Base-by-base conservation (phyloP, 306 rosid species). In the Casuarina cunninghamiana region DNA sequence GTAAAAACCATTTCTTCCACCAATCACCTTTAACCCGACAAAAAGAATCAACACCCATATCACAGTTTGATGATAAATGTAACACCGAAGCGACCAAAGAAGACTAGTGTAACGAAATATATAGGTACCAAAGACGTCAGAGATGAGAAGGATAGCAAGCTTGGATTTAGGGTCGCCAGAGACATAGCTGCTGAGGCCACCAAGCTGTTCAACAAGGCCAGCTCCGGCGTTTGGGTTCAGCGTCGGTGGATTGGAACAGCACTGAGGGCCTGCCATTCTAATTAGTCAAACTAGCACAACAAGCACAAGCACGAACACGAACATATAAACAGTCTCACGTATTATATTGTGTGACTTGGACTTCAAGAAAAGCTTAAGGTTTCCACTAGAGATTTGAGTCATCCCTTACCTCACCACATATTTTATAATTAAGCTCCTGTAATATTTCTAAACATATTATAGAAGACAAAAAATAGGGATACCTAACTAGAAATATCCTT, bases 161-260 rank as follows among this genome's bases (percentile, higher is more conserved):
- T 88, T 89, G 80, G 97, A 88, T 21, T 81, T 53, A 10, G 90
- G 75, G 50, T 86, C 71, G 70, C 92, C 97, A n/a, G 85, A 42
- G 85, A 87, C 67, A 37, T 91, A 91, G 75, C 86, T 4, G 55
- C 49, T 19, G 5, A 91, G 74, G 73, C 86, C 88, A 3, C 72
- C 89, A 0, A 91, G 39, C 44, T 81, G 78, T 6, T 88, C 90
- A 19, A 91, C 90, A 10, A 70, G 88, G 4, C 97, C 97, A 44
- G 35, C 54, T 70, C 98, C 98, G 5, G 71, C 42, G 71, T 0
- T 80, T 0, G 95, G 87, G 72, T 89, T 71, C 43, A 93, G 84
- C 1, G 70, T 81, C 6, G 96, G 96, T 55, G 97, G 94, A 74
- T 89, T 85, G 41, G 91, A 84, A 78, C 97, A 92, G 71, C 97